Percentiles rank a stretch among this genome's conserved stretches.
Evolutionary conservation across 2,329 filamentous ascomycete species (phyloP).

Genomic region (Helminthosporium solani): DNA sequence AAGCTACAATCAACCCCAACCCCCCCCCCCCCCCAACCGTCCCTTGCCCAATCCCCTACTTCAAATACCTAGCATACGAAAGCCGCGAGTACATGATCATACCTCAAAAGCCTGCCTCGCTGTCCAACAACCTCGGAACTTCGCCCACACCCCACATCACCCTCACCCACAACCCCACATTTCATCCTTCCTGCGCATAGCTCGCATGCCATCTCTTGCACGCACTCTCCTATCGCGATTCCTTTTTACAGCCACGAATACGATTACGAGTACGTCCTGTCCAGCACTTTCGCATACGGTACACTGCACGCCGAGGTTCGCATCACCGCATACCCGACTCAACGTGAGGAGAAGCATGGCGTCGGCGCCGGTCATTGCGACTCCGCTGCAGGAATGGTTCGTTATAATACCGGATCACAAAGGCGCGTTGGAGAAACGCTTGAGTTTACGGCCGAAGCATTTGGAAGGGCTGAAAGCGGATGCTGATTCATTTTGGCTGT

Average conservation of each 20-base stretch:
- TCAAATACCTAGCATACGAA: no score
- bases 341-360: constrained; percentile 23
- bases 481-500: constrained; percentile 36
- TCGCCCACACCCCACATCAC: no score
- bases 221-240: neutral
- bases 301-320: no score
- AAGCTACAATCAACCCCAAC: no score
- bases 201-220: constrained; percentile 4
- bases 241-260: neutral
- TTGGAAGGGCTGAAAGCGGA: constrained; percentile 32
- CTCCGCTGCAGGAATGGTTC: constrained; percentile 50
- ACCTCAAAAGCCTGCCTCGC: no score
- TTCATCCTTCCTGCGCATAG: neutral
- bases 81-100: no score
- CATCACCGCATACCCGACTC: no score
- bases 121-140: no score
- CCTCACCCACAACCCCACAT: constrained; percentile 2
- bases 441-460: constrained; percentile 45
- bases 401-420: constrained; percentile 50
- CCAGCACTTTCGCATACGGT: no score
- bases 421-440: constrained; percentile 45
- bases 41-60: no score
- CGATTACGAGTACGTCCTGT: neutral
- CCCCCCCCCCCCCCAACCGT: no score
- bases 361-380: constrained; percentile 9